Conservation (phyloP, 208 protist genomes). For the Kentomonas sorsogonicus region DNA sequence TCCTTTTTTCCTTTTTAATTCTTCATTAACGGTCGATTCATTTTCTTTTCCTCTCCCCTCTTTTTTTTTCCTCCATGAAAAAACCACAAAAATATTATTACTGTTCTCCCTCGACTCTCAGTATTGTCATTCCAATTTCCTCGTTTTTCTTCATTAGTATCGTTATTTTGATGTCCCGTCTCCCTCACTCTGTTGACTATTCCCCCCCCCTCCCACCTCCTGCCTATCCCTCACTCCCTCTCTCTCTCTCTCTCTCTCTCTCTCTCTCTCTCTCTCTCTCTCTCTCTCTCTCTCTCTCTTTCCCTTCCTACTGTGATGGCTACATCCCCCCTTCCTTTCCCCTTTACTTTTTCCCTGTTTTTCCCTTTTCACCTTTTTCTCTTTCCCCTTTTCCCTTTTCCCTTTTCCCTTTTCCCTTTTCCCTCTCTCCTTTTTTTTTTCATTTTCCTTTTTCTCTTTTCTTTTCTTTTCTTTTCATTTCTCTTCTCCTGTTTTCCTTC, state of each 20-base stretch:
- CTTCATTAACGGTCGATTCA: not conserved
- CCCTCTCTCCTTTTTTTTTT: conserved; percentile 3
- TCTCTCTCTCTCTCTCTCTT: no score
- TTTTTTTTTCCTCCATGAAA: conserved; percentile 8
- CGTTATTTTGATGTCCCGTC: not conserved
- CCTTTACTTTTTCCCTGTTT: no score
- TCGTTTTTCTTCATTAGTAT: no score
- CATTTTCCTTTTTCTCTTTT: not conserved
- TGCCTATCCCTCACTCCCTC: not conserved
- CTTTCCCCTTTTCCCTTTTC: not conserved
- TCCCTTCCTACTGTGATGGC: not conserved
- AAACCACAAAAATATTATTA: conserved; percentile 8
- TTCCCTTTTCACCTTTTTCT: no score
- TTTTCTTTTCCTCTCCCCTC: conserved; percentile 9
- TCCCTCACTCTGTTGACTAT: not conserved
- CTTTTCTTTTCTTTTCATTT: not conserved
- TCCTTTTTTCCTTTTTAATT: conserved; percentile 10
- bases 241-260: not conserved
- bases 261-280: no score
- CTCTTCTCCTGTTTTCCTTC: no score
- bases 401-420: not conserved
- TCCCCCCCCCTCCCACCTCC: not conserved
- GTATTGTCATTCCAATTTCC: no score
- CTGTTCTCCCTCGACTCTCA: no score
- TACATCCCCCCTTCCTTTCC: not conserved